A percentile compares a stretch with the other conserved stretches of the same genome.
These are phyloP conservation scores for Lichtheimia ornata DNA, from an alignment of 371 early-diverging fungal species.

Conservation along the genomic window DNA sequence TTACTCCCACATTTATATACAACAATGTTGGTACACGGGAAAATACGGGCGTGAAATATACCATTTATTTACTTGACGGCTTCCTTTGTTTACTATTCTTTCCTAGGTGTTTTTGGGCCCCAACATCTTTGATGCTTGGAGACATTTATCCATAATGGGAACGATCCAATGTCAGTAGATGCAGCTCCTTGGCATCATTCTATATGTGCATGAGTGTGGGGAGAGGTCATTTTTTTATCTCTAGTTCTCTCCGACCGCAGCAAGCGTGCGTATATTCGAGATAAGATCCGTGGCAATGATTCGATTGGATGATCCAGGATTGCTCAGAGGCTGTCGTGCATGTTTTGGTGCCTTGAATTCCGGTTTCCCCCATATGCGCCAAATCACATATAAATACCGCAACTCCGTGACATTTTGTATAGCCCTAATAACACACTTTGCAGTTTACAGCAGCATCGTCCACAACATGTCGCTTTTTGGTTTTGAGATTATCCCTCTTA, in stretches of 20 bases:
- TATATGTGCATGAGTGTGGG: background rate
- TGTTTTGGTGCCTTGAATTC: background rate
- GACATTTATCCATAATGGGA: background rate
- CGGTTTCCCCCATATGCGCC: conserved; percentile 1
- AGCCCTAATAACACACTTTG: background rate
- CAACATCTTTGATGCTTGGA: background rate
- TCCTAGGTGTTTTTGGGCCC: too few species aligned
- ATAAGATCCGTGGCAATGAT: background rate
- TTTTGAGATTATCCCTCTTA: conserved; percentile 24
- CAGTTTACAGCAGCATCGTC: background rate
- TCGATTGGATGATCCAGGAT: conserved; percentile 1
- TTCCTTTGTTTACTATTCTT: too few species aligned
- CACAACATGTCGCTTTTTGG: conserved; percentile 12
- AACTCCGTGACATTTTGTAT: background rate
- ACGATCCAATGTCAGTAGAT: background rate
- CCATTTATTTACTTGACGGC: too few species aligned
- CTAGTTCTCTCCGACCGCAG: background rate
- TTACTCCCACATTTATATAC: too few species aligned
- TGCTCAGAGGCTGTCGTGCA: conserved; percentile 3
- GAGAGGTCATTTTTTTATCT: background rate
- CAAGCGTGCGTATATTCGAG: background rate
- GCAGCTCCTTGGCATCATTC: background rate
- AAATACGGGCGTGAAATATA: too few species aligned
- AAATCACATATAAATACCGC: conserved; percentile 1
- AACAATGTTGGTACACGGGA: too few species aligned